phyloP scores from a whole-genome alignment of 352 stramenopile species.

The Phytophthora chlamydospora region DNA sequence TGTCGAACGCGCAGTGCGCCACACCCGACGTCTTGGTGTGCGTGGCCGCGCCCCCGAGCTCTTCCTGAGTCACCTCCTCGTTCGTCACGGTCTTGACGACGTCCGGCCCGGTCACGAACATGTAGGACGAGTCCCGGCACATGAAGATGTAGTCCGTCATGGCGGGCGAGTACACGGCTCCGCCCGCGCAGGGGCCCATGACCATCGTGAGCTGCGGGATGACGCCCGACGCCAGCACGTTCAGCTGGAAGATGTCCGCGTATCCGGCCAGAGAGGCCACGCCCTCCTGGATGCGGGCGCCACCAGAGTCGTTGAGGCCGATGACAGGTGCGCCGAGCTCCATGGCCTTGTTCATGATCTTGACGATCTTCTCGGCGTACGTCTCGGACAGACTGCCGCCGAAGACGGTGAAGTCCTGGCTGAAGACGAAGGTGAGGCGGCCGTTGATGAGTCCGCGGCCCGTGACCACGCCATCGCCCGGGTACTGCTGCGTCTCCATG shows the following conservation, averaged over 20 bases:
- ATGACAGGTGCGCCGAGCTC: constrained; percentile 96
- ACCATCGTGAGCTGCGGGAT: constrained; percentile 98
- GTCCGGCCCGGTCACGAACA: constrained; percentile 99
- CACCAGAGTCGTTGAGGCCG: constrained; percentile 98
- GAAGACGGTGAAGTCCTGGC: constrained; percentile 98
- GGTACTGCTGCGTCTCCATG: constrained; percentile 93
- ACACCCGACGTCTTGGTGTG: constrained; percentile 97
- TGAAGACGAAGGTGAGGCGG: constrained; percentile 96
- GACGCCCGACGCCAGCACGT: constrained; percentile 94
- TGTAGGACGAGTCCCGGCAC: constrained; percentile 97
- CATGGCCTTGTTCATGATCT: constrained; percentile 99
- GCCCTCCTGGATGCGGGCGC: constrained; percentile 98
- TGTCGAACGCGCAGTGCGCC: constrained; percentile 95
- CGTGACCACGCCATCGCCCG: constrained; percentile 97
- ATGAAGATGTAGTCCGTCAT: constrained; percentile 99
- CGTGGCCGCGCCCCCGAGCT: constrained; percentile 93
- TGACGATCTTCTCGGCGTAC: constrained; percentile 98
- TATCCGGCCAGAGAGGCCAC: constrained; percentile 97
- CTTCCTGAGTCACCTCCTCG: constrained; percentile 95
- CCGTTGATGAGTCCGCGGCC: constrained; percentile 95
- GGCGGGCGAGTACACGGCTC: constrained; percentile 95
- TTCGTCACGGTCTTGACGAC: constrained; percentile 99
- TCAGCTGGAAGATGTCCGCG: constrained; percentile 98
- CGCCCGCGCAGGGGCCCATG: constrained; percentile 97
- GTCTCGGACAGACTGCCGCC: constrained; percentile 96